A percentile compares a stretch with the other conserved stretches of the same genome.
Conservation (phyloP, 495 filamentous ascomycete genomes). For the Pyrenula aspistea region DNA sequence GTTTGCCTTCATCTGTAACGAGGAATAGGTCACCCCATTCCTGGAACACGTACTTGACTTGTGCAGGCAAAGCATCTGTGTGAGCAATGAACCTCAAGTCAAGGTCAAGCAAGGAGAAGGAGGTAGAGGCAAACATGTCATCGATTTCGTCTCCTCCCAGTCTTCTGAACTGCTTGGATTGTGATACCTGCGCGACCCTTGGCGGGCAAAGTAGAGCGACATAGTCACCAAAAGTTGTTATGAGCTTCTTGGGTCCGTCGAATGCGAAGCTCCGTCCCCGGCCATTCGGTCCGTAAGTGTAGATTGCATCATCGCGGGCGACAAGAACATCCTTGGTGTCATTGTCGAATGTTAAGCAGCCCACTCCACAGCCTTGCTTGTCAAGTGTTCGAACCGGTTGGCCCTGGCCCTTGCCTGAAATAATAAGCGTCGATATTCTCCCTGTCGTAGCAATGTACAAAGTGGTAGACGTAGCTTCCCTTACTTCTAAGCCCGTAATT, state of each 20-base stretch:
- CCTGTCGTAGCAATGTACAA: constrained; percentile 88
- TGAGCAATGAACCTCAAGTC: constrained; percentile 85
- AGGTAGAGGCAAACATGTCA: constrained; percentile 67
- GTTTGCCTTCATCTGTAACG: constrained; percentile 82
- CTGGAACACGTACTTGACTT: constrained; percentile 67
- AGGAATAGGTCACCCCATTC: constrained; percentile 89
- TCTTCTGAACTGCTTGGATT: constrained; percentile 39
- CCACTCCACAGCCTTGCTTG: constrained; percentile 75
- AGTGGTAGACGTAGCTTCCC: constrained; percentile 53
- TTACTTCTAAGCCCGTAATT: constrained; percentile 77
- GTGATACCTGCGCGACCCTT: constrained; percentile 36
- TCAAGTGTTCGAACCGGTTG: constrained; percentile 82
- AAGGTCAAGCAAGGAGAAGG: constrained; percentile 80
- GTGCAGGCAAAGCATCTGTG: constrained; percentile 67
- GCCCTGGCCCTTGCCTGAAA: constrained; percentile 76
- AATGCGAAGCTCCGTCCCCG: constrained; percentile 79
- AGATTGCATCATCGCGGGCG: constrained; percentile 86
- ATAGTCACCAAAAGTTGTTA: constrained; percentile 75
- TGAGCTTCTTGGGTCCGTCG: constrained; percentile 76
- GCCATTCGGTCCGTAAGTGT: constrained; percentile 79
- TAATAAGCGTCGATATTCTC: constrained; percentile 74
- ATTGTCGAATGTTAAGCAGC: constrained; percentile 82
- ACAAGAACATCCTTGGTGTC: constrained; percentile 76
- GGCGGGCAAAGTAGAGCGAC: constrained; percentile 83
- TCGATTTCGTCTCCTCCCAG: constrained; percentile 59